Evolutionary conservation across 306 rosid species (phyloP).

Genomic region (Fragaria nilgerrensis): DNA sequence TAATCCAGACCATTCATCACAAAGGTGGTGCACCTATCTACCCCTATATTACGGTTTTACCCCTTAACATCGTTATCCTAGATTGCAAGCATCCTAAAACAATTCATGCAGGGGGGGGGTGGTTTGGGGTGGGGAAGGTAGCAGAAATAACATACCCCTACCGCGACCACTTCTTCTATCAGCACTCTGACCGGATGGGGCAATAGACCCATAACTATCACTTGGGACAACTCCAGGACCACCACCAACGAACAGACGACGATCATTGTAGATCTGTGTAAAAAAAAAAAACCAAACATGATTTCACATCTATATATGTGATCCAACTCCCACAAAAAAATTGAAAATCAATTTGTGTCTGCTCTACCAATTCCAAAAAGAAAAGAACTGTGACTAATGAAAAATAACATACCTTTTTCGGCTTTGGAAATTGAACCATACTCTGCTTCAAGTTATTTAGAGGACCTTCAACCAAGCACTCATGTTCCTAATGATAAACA

Average conservation of each 20-base stretch:
- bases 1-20: neutral
- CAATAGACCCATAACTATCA: constrained; percentile 65
- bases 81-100: neutral
- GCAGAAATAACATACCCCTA: constrained; percentile 63
- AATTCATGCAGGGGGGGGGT: neutral
- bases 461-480: constrained; percentile 99
- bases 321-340: constrained; percentile 3
- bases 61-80: neutral
- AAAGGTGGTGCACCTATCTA: neutral
- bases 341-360: neutral
- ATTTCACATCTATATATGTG: neutral
- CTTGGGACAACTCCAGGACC: constrained; percentile 82
- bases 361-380: neutral
- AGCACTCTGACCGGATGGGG: constrained; percentile 53
- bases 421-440: constrained; percentile 99
- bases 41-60: neutral
- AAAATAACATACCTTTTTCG: constrained; percentile 68
- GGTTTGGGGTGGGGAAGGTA: too few species aligned
- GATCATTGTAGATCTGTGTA: constrained; percentile 82
- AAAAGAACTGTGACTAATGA: neutral
- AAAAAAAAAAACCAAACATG: constrained; percentile 23
- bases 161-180: constrained; percentile 82
- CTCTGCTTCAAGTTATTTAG: constrained; percentile 95
- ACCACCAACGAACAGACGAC: constrained; percentile 86
- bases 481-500: constrained; percentile 64